Percentiles rank a stretch among this genome's conserved stretches.
These are phyloP conservation scores for Chiua virens DNA, from an alignment of 768 basidiomycete species.

Conservation along the genomic window DNA sequence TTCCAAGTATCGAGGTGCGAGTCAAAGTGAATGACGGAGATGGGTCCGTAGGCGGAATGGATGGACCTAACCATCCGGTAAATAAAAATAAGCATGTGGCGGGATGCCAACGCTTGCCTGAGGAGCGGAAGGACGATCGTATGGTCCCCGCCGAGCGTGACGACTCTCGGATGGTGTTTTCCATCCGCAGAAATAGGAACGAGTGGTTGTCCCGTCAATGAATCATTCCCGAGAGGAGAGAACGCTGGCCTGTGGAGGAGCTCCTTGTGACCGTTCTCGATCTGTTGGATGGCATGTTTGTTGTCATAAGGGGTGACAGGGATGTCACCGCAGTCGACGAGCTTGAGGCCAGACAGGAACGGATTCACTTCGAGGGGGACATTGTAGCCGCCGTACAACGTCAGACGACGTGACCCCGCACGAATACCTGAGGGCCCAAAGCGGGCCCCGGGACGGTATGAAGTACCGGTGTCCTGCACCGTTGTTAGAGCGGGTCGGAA, in stretches of 20 bases:
- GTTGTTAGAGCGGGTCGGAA: background rate
- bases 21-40: constrained; percentile 86
- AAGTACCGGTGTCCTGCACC: constrained; percentile 64
- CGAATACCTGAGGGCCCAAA: constrained; percentile 87
- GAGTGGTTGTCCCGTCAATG: constrained; percentile 55
- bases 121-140: constrained; percentile 71
- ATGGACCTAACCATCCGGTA: constrained; percentile 53
- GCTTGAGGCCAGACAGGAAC: constrained; percentile 61
- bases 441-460: constrained; percentile 80
- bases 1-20: constrained; percentile 84
- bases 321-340: constrained; percentile 80
- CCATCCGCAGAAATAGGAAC: constrained; percentile 66
- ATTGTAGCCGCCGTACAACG: constrained; percentile 77
- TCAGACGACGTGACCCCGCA: constrained; percentile 72
- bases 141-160: constrained; percentile 88
- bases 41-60: constrained; percentile 72
- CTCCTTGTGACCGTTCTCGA: constrained; percentile 68
- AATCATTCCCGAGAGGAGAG: constrained; percentile 63
- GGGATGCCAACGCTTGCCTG: constrained; percentile 14
- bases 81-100: background rate
- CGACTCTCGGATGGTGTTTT: constrained; percentile 72
- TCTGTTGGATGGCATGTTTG: constrained; percentile 68
- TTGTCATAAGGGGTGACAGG: constrained; percentile 81
- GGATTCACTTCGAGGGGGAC: constrained; percentile 74
- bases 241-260: constrained; percentile 64